phyloP scores from a whole-genome alignment of 139 green algal species.

The Coccomyxa sp. region DNA sequence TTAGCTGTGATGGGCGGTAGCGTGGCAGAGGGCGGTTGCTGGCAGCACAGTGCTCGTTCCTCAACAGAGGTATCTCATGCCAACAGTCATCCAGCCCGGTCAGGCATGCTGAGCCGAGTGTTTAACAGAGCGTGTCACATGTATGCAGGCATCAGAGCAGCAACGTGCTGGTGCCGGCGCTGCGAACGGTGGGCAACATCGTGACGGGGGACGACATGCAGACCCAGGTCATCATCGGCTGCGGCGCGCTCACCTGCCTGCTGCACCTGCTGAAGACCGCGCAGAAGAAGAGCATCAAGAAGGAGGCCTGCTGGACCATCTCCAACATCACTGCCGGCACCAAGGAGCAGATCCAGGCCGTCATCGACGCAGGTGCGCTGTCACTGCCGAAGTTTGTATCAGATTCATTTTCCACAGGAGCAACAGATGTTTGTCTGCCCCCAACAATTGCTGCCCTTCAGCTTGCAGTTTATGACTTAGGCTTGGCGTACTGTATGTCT shows the following conservation, averaged over 20 bases:
- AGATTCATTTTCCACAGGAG: no score
- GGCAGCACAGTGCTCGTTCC: not conserved
- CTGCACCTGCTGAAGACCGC: slow-evolving; percentile 84
- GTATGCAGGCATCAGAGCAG: slow-evolving; percentile 26
- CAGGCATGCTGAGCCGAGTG: not conserved
- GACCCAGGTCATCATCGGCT: slow-evolving; percentile 98
- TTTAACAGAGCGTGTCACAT: not conserved
- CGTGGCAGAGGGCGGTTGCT: no score
- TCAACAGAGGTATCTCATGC: no score
- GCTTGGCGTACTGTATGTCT: no score
- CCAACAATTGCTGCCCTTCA: no score
- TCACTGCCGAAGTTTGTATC: no score
- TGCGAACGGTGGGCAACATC: slow-evolving; percentile 99
- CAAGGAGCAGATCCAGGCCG: slow-evolving; percentile 95
- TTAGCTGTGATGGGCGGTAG: no score
- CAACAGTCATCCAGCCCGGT: not conserved
- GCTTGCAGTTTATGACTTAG: no score
- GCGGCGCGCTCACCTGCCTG: slow-evolving; percentile 89
- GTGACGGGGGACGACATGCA: slow-evolving; percentile 98
- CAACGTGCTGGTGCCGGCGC: slow-evolving; percentile 91
- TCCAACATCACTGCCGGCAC: slow-evolving; percentile 99
- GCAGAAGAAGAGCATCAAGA: slow-evolving; percentile 99
- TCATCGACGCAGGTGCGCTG: no score
- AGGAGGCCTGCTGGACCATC: slow-evolving; percentile 99
- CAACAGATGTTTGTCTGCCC: no score